Conservation (phyloP, 2,329 filamentous ascomycete genomes). For the Phyllosticta ampelicida region DNA sequence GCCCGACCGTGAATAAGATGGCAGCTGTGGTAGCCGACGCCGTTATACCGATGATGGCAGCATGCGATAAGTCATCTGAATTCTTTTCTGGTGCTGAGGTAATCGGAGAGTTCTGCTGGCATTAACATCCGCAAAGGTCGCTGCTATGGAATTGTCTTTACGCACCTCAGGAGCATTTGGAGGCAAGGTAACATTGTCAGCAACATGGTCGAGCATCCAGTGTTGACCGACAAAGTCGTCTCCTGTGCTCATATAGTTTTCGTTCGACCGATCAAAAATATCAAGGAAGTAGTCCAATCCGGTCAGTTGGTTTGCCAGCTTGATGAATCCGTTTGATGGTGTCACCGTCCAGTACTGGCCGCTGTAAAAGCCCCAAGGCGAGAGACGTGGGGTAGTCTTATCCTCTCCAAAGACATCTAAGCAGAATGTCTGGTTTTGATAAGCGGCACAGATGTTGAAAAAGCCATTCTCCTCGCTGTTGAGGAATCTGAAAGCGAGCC, state of each 20-base stretch:
- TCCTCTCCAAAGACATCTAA: conserved; percentile 1
- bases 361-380: conserved; percentile 1
- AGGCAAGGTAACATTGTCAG: not conserved
- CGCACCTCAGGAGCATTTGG: conserved; percentile 1
- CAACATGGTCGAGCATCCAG: conserved; percentile 3
- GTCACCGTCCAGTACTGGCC: conserved; percentile 6
- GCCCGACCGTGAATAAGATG: not conserved
- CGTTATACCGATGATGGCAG: not conserved
- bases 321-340: not conserved
- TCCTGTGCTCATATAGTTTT: not conserved
- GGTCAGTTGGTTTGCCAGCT: conserved; percentile 5
- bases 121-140: not conserved
- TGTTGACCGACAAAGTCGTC: not conserved
- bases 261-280: not conserved
- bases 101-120: not conserved
- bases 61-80: not conserved
- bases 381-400: conserved; percentile 1
- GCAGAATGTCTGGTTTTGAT: not conserved
- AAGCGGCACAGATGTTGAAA: conserved; percentile 7
- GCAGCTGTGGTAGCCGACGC: not conserved
- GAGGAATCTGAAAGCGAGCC: conserved; percentile 8
- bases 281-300: conserved; percentile 2
- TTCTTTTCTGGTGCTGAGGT: not conserved
- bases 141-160: not conserved
- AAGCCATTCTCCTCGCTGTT: not conserved